These are phyloP conservation scores for Saturnispora hagleri DNA, from an alignment of 805 yeast species.

Conservation along the genomic window DNA sequence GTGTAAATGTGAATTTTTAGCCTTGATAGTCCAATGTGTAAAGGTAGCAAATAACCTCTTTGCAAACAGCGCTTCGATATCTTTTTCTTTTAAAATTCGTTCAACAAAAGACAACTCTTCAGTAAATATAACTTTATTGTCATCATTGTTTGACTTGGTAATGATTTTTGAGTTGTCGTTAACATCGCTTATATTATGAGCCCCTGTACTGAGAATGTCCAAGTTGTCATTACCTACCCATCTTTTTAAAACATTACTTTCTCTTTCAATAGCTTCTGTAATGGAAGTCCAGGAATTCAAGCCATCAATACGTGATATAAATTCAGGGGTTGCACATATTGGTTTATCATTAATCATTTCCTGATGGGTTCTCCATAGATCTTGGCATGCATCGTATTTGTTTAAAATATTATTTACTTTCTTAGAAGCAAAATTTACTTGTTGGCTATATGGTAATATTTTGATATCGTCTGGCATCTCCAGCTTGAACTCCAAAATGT, in stretches of 20 bases:
- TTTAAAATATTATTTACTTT: slow-evolving; percentile 52
- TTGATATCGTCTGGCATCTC: slow-evolving; percentile 29
- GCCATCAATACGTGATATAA: slow-evolving; percentile 61
- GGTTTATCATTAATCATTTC: slow-evolving; percentile 80
- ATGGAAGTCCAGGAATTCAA: slow-evolving; percentile 77
- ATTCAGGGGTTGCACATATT: slow-evolving; percentile 50
- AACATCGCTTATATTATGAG: background rate
- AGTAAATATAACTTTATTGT: slow-evolving; percentile 33
- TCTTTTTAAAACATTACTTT: slow-evolving; percentile 46
- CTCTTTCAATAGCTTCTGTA: slow-evolving; percentile 56
- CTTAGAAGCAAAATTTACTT: slow-evolving; percentile 29
- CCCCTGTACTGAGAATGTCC: slow-evolving; percentile 37
- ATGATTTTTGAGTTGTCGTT: background rate
- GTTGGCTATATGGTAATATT: slow-evolving; percentile 15
- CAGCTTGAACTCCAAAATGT: slow-evolving; percentile 55
- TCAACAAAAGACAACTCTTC: slow-evolving; percentile 75
- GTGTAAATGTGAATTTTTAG: slow-evolving; percentile 60
- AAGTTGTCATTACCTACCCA: slow-evolving; percentile 85
- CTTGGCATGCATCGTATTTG: slow-evolving; percentile 57
- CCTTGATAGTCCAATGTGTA: slow-evolving; percentile 75
- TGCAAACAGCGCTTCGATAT: slow-evolving; percentile 60
- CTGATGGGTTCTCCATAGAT: slow-evolving; percentile 67
- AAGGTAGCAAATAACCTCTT: slow-evolving; percentile 58
- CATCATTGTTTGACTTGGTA: background rate
- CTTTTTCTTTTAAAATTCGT: slow-evolving; percentile 70